Evolutionary conservation across 192 early-diverging fungal species (phyloP).

Genomic region (Coemansia sp.): DNA sequence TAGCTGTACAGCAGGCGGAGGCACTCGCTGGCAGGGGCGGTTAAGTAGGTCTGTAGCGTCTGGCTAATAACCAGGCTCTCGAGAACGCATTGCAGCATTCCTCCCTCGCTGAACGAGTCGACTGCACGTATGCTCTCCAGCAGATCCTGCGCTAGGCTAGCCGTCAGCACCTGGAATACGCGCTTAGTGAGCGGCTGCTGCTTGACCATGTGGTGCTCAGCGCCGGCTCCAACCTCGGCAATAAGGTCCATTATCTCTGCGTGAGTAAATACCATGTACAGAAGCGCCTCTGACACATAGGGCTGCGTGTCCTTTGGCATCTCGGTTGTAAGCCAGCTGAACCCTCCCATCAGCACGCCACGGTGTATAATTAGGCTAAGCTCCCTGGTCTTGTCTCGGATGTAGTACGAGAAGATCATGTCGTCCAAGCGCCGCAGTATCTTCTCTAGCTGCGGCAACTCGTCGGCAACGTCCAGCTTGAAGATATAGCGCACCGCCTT

Average conservation of each 20-base stretch:
- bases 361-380: constrained; percentile 70
- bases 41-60: constrained; percentile 76
- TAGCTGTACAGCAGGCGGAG: constrained; percentile 74
- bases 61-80: constrained; percentile 90
- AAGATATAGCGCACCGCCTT: constrained; percentile 66
- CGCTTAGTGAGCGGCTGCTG: constrained; percentile 71
- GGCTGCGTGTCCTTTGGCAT: constrained; percentile 83
- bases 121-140: constrained; percentile 74
- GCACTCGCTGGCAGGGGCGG: constrained; percentile 60
- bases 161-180: constrained; percentile 70
- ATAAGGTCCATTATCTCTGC: constrained; percentile 84
- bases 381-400: constrained; percentile 68
- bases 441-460: constrained; percentile 68
- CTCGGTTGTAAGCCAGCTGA: constrained; percentile 78
- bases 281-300: constrained; percentile 82
- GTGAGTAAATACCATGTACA: constrained; percentile 85
- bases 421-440: constrained; percentile 75
- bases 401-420: constrained; percentile 84
- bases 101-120: constrained; percentile 84
- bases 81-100: constrained; percentile 91
- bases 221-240: constrained; percentile 48
- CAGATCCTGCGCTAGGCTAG: constrained; percentile 74
- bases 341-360: constrained; percentile 82
- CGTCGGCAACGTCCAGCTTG: constrained; percentile 52
- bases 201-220: constrained; percentile 51